Evolutionary conservation across 768 basidiomycete species (phyloP), one percentile per base, ranked within the genome.

Genomic region (Pulveroboletus sp.): DNA sequence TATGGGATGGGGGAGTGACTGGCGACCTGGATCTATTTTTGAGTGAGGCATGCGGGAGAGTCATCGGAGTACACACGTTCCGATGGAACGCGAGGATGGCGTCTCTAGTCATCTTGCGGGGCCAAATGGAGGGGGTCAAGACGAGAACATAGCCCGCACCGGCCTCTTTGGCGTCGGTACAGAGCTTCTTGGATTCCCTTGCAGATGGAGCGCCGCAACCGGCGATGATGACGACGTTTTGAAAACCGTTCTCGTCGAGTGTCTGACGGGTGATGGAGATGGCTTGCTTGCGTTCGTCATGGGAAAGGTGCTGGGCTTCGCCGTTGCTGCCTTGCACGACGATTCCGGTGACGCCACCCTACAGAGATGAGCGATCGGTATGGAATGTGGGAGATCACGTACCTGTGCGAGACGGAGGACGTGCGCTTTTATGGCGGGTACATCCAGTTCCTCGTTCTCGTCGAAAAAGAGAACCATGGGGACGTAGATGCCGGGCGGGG

Each of bases 121-220:
- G 75, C 85, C 86, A 88, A 6, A 82, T 79, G 38, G 82, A 87
- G 46, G 81, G 87, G 9, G 83, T 90, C 62, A 80, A 73, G 23
- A 92, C 86, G 42, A 91, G 81, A 17, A 77, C 83, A 59, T 85
- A 79, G n/a, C 80, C 78, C 23, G 91, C 90, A n/a, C 91, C 90
- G 4, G 88, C 88, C 23, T 83, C 84, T 50, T 80, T 80, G 5
- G 90, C 91, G 57, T 92, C 86, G 10, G 68, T 63, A 57, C 83
- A 84, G 14, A 93, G 75, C 61, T 75, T 68, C 68, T 79, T 77
- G 29, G 89, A 91, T 65, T 90, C 88, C 16, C 82, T 75, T 0
- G 88, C 83, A 2, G 87, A 89, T 53, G 83, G 86, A 1, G 85
- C 86, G 1, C 92, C 92, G 5, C 89, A 91, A 2, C 92, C 92